Evolutionary conservation across 176 grass and related monocot species (phyloP).

Genomic region (Raddia guianensis): DNA sequence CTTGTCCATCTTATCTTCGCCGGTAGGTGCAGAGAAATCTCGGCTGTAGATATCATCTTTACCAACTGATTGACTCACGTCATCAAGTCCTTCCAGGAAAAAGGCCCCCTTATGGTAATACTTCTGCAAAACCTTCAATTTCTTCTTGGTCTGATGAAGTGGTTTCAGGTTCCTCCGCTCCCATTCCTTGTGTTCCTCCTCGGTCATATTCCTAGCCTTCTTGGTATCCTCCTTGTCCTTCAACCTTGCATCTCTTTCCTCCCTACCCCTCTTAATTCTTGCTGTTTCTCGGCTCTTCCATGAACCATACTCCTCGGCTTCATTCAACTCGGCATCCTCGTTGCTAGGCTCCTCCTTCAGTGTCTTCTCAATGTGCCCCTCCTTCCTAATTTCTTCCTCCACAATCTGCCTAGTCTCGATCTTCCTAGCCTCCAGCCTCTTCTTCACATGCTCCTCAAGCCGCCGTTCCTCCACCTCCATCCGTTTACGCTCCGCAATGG

Average conservation of each 20-base stretch:
- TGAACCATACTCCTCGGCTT: constrained; percentile 83
- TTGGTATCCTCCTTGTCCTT: constrained; percentile 99
- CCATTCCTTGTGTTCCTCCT: constrained; percentile 85
- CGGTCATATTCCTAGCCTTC: constrained; percentile 91
- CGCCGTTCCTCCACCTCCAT: constrained; percentile 88
- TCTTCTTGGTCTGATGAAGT: constrained; percentile 51
- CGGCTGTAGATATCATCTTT: constrained; percentile 67
- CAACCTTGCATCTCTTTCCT: constrained; percentile 83
- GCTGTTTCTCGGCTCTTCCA: constrained; percentile 95
- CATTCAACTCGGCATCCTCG: constrained; percentile 84
- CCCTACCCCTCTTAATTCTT: constrained; percentile 96
- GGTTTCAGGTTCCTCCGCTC: constrained; percentile 70
- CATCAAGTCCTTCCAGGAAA: constrained; percentile 76
- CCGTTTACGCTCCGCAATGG: constrained; percentile 83
- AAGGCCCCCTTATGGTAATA: constrained; percentile 97
- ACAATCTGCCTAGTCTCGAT: constrained; percentile 74
- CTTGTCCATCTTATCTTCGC: constrained; percentile 97
- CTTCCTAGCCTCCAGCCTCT: constrained; percentile 78
- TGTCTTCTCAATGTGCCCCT: constrained; percentile 74
- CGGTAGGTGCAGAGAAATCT: constrained; percentile 88
- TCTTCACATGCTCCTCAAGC: constrained; percentile 84
- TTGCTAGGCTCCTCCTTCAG: constrained; percentile 67
- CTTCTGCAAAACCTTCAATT: constrained; percentile 97
- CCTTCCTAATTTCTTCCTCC: constrained; percentile 85
- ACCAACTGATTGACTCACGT: constrained; percentile 54